Evolutionary conservation across 1,139 yeast species (phyloP).

Genomic region (Martiniozyma asiatica): DNA sequence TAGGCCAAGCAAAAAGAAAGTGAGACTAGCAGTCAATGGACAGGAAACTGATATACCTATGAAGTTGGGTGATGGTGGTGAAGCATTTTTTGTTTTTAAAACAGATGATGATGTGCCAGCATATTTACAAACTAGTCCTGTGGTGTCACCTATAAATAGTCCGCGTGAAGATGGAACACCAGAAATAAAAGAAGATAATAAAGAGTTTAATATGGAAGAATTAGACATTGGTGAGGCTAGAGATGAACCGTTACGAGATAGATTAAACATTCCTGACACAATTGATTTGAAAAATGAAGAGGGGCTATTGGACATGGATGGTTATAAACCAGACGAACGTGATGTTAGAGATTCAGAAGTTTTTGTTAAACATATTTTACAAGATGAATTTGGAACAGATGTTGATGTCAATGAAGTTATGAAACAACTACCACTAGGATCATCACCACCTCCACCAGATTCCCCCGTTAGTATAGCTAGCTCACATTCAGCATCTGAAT

Average conservation of each 20-base stretch:
- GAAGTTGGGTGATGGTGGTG: constrained; percentile 97
- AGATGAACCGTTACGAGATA: constrained; percentile 18
- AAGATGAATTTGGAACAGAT: constrained; percentile 55
- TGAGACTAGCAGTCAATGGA: constrained; percentile 79
- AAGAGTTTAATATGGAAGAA: constrained; percentile 41
- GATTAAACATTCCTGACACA: constrained; percentile 65
- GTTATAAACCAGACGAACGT: constrained; percentile 79
- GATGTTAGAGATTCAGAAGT: constrained; percentile 61
- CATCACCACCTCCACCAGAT: constrained; percentile 17
- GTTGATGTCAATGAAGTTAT: constrained; percentile 37
- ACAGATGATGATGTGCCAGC: constrained; percentile 62
- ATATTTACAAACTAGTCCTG: constrained; percentile 83
- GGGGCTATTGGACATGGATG: constrained; percentile 86
- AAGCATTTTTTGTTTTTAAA: constrained; percentile 93
- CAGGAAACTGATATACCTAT: constrained; percentile 74
- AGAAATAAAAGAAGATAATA: constrained; percentile 15
- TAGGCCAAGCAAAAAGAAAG: constrained; percentile 94
- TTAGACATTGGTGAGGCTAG: constrained; percentile 22
- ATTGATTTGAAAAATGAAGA: constrained; percentile 86
- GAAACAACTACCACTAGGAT: constrained; percentile 45
- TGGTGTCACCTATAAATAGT: constrained; percentile 67
- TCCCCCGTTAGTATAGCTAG: not conserved
- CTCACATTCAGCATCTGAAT: no score
- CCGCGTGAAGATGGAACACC: constrained; percentile 63
- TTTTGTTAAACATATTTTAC: constrained; percentile 56